phyloP scores from a whole-genome alignment of 176 grass and related monocot species.

The Aegilops sharonensis region DNA sequence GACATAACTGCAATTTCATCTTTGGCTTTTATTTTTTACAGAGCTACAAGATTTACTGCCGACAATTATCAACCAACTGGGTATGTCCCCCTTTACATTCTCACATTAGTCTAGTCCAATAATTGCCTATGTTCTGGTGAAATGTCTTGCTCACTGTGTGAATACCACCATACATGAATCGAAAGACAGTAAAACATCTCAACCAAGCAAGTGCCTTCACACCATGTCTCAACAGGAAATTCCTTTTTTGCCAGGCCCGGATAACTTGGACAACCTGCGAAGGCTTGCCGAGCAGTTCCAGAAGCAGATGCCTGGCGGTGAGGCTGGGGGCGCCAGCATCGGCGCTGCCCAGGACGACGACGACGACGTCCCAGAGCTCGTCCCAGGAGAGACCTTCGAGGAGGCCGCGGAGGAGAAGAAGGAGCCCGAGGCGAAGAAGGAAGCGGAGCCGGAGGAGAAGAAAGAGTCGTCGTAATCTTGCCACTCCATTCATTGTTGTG shows the following conservation, averaged over 20 bases:
- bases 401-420: slow-evolving; percentile 52
- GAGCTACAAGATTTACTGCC: slow-evolving; percentile 76
- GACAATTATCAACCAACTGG: slow-evolving; percentile 75
- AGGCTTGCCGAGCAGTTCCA: slow-evolving; percentile 68
- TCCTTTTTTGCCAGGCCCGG: slow-evolving; percentile 41
- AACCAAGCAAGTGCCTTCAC: neutral
- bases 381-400: slow-evolving; percentile 73
- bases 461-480: slow-evolving; percentile 35
- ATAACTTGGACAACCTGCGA: slow-evolving; percentile 66
- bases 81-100: slow-evolving; percentile 24
- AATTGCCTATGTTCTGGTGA: neutral
- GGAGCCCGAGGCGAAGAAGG: slow-evolving; percentile 47
- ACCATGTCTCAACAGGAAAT: neutral
- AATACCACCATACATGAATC: neutral
- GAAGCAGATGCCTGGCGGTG: slow-evolving; percentile 40
- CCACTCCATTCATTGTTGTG: slow-evolving; percentile 5
- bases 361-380: slow-evolving; percentile 74
- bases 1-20: neutral
- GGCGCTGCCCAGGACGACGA: slow-evolving; percentile 47
- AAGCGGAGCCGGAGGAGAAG: slow-evolving; percentile 32
- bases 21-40: slow-evolving; percentile 30
- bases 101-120: neutral
- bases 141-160: neutral
- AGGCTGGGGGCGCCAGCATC: slow-evolving; percentile 13
- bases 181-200: neutral